Base-by-base conservation (phyloP, 352 stramenopile genomes). In the Globisporangium nagaii region DNA sequence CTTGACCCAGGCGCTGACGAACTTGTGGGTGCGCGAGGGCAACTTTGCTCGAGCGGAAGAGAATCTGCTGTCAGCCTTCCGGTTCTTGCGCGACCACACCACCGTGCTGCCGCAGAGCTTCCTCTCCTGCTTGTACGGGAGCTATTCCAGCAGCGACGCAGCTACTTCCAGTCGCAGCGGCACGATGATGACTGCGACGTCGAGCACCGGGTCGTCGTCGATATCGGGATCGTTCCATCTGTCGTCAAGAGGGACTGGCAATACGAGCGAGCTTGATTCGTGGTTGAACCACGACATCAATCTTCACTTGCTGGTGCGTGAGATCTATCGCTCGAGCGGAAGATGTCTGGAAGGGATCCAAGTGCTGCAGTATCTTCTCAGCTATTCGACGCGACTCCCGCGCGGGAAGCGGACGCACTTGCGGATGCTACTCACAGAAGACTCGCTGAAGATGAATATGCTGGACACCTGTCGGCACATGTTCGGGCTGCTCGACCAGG, bases 231-330 rank as follows among this genome's bases (percentile, higher is more conserved):
- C 75, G 19, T 76, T 90, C 54, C 68, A 83, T 28, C 15, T 88
- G 7, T 83, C 60, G 47, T 79, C 66, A 31, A 61, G 74, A 4
- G 75, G 73, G 24, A 67, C 58, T 8, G 65, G 73, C n/a, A 86
- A 84, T 50, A 81, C 71, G 9, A 85, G 71, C 24, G 81, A 92
- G 27, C 65, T 90, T 53, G 84, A 95, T 52, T 68, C 70, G 8
- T 93, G 80, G 82, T 57, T 95, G 13, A 87, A 80, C 49, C 82
- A 95, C 51, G 80, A 93, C 28, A 84, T 95, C 43, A 82, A 68
- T n/a, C 53, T 95, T n/a, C 84, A 95, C 46, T 57, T 95, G 30
- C 64, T 90, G 25, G 58, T 95, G 9, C 80, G 82, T 3, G 82
- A 95, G 15, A 58, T 93, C 5, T 95, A 93, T 52, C 77, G 73